Base-by-base conservation (phyloP, 176 grass and related monocot genomes). In the Otatea glauca region DNA sequence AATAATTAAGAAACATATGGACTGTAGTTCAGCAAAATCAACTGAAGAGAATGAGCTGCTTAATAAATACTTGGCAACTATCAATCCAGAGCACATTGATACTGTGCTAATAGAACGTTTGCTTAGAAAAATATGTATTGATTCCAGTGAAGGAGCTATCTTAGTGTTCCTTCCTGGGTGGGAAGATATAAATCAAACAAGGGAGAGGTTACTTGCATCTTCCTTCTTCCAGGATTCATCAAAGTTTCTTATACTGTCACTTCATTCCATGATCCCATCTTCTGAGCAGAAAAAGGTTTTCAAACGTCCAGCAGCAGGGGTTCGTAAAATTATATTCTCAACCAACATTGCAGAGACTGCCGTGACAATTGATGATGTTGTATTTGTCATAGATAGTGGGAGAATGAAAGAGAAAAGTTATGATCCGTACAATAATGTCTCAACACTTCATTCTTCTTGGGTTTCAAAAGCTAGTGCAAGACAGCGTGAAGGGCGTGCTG, bases 361-460 rank as follows among this genome's bases (percentile, higher is more conserved):
- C 73, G 89, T 98, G 49, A 98, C 96, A 64, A 98, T 98, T 87
- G 93, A 98, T 90, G 96, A 98, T 86, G 80, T 98, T 65, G 93
- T 98, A 62, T 98, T 90, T 84, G 93, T 98, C 32, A 94, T 98
- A 85, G 93, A 95, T 77, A 95, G 80, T 92, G 96, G 96, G 34
- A 87, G 93, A 75, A 98, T 98, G 96, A 98, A 98, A 88, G 96
- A 95, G 81, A 98, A 94, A 90, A 98, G 89, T 81, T 98, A 98
- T 87, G 96, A 98, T 93, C 96, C 96, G 35, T 95, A 98, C 76
- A 98, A 90, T 86, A 94, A 90, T 71, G 96, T 98, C 49, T 98
- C 96, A 60, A 98, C 96, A 68, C 93, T 98, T 84, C 89, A 94
- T 69, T 87, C 96, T 88, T 93, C 93, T 77, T 95, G 96, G 96